phyloP scores from a whole-genome alignment of 192 early-diverging fungal genomes.

The Chytriomyces sp. region DNA sequence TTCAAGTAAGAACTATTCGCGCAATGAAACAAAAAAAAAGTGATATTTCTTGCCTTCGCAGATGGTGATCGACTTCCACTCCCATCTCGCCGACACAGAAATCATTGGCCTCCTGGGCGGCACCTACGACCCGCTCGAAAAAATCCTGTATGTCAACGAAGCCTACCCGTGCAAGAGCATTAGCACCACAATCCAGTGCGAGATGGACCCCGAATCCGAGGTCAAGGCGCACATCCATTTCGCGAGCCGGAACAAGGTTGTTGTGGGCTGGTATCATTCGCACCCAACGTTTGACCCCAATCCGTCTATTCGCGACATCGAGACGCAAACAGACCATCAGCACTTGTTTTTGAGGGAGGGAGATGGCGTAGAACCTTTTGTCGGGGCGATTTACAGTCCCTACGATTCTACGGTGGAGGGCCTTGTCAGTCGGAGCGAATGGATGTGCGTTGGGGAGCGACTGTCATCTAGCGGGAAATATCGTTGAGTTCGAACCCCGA shows the following conservation, averaged over 20 bases:
- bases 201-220: conserved; percentile 90
- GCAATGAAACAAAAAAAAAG: too few species aligned
- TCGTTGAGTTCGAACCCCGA: conserved; percentile 38
- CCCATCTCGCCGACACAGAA: conserved; percentile 88
- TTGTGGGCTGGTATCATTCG: conserved; percentile 97
- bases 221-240: conserved; percentile 81
- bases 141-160: conserved; percentile 59
- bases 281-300: conserved; percentile 91
- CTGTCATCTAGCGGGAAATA: conserved; percentile 55
- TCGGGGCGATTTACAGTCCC: conserved; percentile 86
- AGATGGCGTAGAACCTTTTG: conserved; percentile 80
- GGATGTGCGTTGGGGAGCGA: conserved; percentile 58
- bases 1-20: conserved; percentile 15
- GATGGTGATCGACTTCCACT: conserved; percentile 91
- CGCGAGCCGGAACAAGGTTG: conserved; percentile 55
- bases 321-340: conserved; percentile 88
- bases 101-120: conserved; percentile 94
- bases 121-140: conserved; percentile 52
- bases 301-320: conserved; percentile 87
- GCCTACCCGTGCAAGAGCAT: conserved; percentile 82
- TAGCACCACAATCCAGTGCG: conserved; percentile 85
- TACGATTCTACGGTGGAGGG: conserved; percentile 62
- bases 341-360: conserved; percentile 63
- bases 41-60: conserved; percentile 31
- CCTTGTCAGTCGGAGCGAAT: conserved; percentile 61